Evolutionary conservation across 2,329 filamentous ascomycete genomes (phyloP), one percentile per base, ranked within the genome.

Genomic region (Incumbomyces lentus): DNA sequence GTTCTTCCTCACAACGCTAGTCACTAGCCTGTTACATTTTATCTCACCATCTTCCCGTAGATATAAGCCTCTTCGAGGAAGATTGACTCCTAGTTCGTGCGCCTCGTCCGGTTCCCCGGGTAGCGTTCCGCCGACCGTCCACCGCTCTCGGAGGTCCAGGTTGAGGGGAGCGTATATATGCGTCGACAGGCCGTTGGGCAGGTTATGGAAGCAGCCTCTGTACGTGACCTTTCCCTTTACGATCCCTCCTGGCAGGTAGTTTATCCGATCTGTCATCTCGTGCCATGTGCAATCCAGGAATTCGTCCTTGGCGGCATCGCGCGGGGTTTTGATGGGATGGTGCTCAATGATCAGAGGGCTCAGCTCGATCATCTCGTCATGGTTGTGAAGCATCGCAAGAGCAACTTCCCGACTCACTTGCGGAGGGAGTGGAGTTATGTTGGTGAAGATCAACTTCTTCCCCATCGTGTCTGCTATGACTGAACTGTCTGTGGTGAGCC

Each of bases 31-130:
- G 58, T 88, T 90, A 68, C 86, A 93, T 48, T 76, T 76, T 71
- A 94, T 80, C 52, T 87, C 82, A 40, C 92, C 81, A 54, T 94
- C 87, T 68, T 94, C 87, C n/a, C 84, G 74, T 35, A 94, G 68
- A 60, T 88, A 93, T 11, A 94, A 68, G 0, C 86, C 87, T 34
- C 77, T 69, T 17, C 72, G 64, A 0, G 86, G 86, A 0, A 74
- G 77, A 12, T 74, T 74, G 5, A 84, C 64, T 4, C 81, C 83
- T 17, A 85, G 64, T 65, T 90, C 84, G 10, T 75, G 65, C 0
- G 78, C 71, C 57, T 82, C 74, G 26, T 72, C 69, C 1, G 78
- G 75, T 63, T 93, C 86, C 14, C 82, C 84, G 0, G 82, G 81
- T 35, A 84, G 66, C 8, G 75, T 78, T 8, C 87, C 87, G 38